These are phyloP conservation scores for slime mould (Dictyostelium discoideum) DNA, from an alignment of 78 protist genomes.

Conservation along the genomic window dicty_2.7 NC_007088.5:5092501-5093000, in stretches of 20 bases:
- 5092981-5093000: too few species aligned
- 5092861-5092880: background rate
- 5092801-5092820: background rate
- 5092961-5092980: constrained; percentile 54
- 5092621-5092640: background rate
- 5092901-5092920: constrained; percentile 35
- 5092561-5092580: constrained; percentile 47
- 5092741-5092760: background rate
- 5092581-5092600: background rate
- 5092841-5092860: background rate
- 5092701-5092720: background rate
- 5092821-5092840: background rate
- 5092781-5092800: too few species aligned
- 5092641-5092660: background rate
- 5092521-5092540: background rate
- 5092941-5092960: constrained; percentile 72
- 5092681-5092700: background rate
- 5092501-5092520: background rate
- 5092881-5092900: background rate
- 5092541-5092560: constrained; percentile 11
- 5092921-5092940: constrained; percentile 69
- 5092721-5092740: background rate
- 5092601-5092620: background rate
- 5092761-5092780: background rate
- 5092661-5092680: background rate